These are phyloP conservation scores for Plenodomus tracheiphilus DNA, from an alignment of 2,329 filamentous ascomycete genomes.

Conservation along the genomic window DNA sequence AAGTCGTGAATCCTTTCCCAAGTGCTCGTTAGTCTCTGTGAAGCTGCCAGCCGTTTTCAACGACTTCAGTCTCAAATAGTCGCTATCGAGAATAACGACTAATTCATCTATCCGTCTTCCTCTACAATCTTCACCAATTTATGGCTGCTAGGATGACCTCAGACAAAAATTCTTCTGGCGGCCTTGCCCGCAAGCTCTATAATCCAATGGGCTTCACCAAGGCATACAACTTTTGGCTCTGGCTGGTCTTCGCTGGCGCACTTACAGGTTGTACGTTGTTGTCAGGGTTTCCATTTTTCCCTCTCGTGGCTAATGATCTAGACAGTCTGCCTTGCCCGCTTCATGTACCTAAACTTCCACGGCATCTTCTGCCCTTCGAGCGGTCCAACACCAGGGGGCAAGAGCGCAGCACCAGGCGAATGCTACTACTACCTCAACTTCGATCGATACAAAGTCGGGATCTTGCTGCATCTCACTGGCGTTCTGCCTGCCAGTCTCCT, in stretches of 20 bases:
- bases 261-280: conserved; percentile 17
- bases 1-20: too few relatives aligned
- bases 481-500: conserved; percentile 48
- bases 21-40: too few relatives aligned
- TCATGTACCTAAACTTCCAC: conserved; percentile 55
- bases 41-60: too few relatives aligned
- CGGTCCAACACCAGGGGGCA: conserved; percentile 8
- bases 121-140: too few relatives aligned
- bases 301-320: conserved; percentile 10
- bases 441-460: conserved; percentile 41
- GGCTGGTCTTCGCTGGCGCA: conserved; percentile 30
- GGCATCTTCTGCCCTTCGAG: conserved; percentile 21
- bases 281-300: background rate
- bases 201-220: conserved; percentile 59
- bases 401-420: conserved; percentile 46
- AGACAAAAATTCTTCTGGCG: conserved; percentile 12
- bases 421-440: conserved; percentile 49
- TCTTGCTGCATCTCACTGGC: conserved; percentile 48
- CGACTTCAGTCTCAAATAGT: too few relatives aligned
- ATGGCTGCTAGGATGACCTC: conserved; percentile 13
- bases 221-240: conserved; percentile 62
- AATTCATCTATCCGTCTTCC: too few relatives aligned
- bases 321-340: conserved; percentile 51
- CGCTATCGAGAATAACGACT: too few relatives aligned
- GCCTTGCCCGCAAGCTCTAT: conserved; percentile 18